Conservation (phyloP, 2,329 filamentous ascomycete species). For the Chaetomium sp. region DNA sequence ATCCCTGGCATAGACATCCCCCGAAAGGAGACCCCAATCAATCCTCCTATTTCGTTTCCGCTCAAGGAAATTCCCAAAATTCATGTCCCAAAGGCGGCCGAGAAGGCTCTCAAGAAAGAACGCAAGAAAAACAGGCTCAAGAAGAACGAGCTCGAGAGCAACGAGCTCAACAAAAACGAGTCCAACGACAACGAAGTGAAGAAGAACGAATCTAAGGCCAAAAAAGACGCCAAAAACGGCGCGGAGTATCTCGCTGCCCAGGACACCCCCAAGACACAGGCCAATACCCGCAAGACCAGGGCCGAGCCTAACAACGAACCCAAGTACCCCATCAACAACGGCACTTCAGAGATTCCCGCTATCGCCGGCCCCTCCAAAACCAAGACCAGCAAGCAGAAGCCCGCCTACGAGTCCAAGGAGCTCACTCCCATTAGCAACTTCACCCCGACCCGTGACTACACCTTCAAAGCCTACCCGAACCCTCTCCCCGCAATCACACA, state of each 20-base stretch:
- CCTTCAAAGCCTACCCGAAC: conserved; percentile 20
- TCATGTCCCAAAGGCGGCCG: not conserved
- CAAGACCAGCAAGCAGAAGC: no score
- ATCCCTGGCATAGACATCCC: not conserved
- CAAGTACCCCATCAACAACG: not conserved
- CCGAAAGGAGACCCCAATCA: conserved; percentile 2
- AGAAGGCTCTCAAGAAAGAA: not conserved
- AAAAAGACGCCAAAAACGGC: not conserved
- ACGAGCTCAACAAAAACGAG: not conserved
- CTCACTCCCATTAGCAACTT: conserved; percentile 10
- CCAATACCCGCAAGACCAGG: conserved; percentile 18
- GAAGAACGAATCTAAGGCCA: not conserved
- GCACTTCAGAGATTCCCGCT: not conserved
- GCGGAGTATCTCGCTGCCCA: not conserved
- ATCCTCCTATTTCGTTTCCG: conserved; percentile 5
- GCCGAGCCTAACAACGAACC: not conserved
- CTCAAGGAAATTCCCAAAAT: not conserved
- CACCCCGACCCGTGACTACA: not conserved
- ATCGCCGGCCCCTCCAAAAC: conserved; percentile 4
- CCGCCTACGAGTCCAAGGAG: not conserved
- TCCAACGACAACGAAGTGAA: not conserved
- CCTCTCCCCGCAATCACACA: not conserved
- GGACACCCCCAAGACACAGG: not conserved
- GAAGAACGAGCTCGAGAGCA: not conserved
- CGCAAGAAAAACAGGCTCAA: not conserved